Evolutionary conservation across 257 asterid genomes (phyloP), one percentile per base, ranked within the genome.

Genomic region (Ilex asprella): DNA sequence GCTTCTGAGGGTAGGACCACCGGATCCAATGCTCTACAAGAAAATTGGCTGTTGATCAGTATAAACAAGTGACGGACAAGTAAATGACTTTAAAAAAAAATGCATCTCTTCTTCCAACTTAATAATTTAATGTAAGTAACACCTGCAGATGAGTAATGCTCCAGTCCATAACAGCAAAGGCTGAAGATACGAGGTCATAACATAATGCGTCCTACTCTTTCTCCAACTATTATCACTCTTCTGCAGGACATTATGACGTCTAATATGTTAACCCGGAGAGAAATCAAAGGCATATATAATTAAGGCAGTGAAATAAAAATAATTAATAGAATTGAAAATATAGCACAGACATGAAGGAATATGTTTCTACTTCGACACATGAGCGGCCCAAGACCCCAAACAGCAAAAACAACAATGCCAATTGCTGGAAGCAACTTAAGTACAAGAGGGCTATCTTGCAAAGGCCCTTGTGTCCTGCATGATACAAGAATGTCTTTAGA

Each of bases 111-210:
- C 54, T 11, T 49, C 54, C 54, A 49, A 49, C 10, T 49, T 3
- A 6, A 49, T 3, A 35, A 35, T 49, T 49, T 49, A 12, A 44
- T 15, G 16, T 49, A 6, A 49, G 54, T 11, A 49, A 49, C 10
- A 92, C 99, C 99, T 87, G 95, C 99, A 93, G 65, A 93, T 76
- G 67, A 79, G 73, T 67, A 88, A 77, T 50, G 92, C 90, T 71
- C 94, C 97, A 10, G 65, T 32, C 97, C 99, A 93, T 30, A 93
- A 79, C 65, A 93, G 79, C 77, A 93, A 59, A 15, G 99, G 95
- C 73, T 84, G 97, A 70, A 89, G 65, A 67, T 87, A 93, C 12
- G 84, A 85, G 64, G 88, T 79, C 58, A 87, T 83, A 62, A 89
- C 69, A 77, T 80, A 82, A 81, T 84, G 75, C 2, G 84, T 76